Evolutionary conservation across 2,329 filamentous ascomycete genomes (phyloP).

Genomic region (Ophioceras dolichostomum): DNA sequence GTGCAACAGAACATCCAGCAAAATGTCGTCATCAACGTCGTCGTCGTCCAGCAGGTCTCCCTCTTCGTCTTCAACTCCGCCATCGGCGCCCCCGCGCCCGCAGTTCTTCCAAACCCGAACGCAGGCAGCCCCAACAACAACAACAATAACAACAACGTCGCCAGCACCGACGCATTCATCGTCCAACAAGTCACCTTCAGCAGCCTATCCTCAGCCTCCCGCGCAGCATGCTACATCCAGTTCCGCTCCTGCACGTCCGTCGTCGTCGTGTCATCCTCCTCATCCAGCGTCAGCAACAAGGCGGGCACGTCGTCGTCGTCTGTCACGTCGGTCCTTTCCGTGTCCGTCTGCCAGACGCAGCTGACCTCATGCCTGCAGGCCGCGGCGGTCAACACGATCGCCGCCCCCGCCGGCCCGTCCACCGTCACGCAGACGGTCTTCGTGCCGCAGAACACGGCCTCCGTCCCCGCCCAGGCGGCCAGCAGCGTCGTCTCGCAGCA

Average conservation of each 20-base stretch:
- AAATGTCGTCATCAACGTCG: background rate
- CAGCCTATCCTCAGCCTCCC: background rate
- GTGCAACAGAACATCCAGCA: too few relatives aligned
- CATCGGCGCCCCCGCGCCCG: background rate
- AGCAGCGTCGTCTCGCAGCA: background rate
- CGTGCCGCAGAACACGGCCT: background rate
- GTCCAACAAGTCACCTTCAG: slow-evolving; percentile 14
- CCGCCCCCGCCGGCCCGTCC: too few relatives aligned
- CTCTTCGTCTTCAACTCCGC: background rate
- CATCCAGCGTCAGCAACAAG: too few relatives aligned
- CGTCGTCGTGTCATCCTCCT: too few relatives aligned
- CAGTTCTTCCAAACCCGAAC: background rate
- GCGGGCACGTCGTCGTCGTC: background rate
- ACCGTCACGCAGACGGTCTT: background rate
- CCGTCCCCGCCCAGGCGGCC: too few relatives aligned
- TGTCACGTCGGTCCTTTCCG: background rate
- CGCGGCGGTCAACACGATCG: background rate
- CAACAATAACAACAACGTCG: slow-evolving; percentile 35
- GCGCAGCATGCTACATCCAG: background rate
- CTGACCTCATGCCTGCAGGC: background rate
- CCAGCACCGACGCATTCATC: slow-evolving; percentile 48
- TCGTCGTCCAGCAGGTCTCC: background rate
- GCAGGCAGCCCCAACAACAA: too few relatives aligned
- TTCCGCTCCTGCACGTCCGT: background rate
- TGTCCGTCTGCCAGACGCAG: background rate